These are phyloP conservation scores for Starmera dryadoides DNA, from an alignment of 805 yeast genomes.

Conservation along the genomic window DNA sequence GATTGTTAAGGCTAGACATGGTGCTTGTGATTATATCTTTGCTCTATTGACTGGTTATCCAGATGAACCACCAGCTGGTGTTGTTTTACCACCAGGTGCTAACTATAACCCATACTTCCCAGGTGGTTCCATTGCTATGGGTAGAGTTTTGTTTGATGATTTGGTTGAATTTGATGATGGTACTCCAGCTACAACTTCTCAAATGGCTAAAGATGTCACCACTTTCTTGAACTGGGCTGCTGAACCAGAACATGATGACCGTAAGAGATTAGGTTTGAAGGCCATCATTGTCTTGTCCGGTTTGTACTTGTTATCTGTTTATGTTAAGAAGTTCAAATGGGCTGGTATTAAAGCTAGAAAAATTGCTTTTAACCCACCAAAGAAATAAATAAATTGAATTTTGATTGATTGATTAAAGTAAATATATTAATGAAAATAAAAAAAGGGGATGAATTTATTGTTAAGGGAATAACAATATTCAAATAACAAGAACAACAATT, in stretches of 20 bases:
- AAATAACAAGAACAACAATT: too few species aligned
- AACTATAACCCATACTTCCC: constrained; percentile 99
- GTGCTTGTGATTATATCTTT: constrained; percentile 93
- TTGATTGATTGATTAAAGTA: background rate
- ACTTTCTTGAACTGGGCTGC: constrained; percentile 97
- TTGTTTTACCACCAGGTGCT: constrained; percentile 81
- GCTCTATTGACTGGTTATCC: constrained; percentile 96
- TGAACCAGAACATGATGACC: constrained; percentile 97
- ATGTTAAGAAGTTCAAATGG: constrained; percentile 99
- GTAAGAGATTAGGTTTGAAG: constrained; percentile 95
- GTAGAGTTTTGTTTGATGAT: constrained; percentile 94
- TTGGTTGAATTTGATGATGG: constrained; percentile 98
- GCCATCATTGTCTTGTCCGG: constrained; percentile 76
- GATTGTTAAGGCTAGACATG: constrained; percentile 98
- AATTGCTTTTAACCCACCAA: constrained; percentile 89
- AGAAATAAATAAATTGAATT: constrained; percentile 33
- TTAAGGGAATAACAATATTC: background rate
- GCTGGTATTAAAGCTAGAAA: constrained; percentile 91
- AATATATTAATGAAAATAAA: background rate
- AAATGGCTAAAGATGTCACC: constrained; percentile 98
- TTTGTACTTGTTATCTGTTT: constrained; percentile 73
- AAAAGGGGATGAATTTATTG: background rate
- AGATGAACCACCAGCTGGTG: constrained; percentile 98
- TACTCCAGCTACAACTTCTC: constrained; percentile 96
- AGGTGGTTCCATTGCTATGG: constrained; percentile 99